phyloP scores from a whole-genome alignment of 495 filamentous ascomycete genomes.

The Penicillium pulvis region DNA sequence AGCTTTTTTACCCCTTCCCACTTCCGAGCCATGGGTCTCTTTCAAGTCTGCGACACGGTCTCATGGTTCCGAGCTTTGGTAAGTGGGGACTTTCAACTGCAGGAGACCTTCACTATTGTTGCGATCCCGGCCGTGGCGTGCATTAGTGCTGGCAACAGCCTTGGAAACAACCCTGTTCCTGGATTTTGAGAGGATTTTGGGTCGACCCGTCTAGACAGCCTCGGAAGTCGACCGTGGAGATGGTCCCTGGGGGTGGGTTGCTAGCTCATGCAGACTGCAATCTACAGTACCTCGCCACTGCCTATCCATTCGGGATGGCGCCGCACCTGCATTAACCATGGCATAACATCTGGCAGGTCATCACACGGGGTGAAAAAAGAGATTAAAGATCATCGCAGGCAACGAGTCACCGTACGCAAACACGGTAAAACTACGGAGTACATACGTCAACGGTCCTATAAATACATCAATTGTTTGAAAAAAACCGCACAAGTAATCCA shows the following conservation, averaged over 20 bases:
- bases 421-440: neutral
- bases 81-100: conserved; percentile 13
- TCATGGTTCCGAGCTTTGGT: neutral
- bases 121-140: conserved; percentile 17
- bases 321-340: neutral
- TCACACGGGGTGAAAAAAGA: neutral
- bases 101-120: conserved; percentile 18
- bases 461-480: neutral
- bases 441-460: conserved; percentile 1
- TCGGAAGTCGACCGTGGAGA: conserved; percentile 2
- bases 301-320: conserved; percentile 6
- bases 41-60: neutral
- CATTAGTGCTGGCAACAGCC: conserved; percentile 15
- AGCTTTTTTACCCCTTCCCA: neutral
- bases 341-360: neutral
- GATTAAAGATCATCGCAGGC: neutral
- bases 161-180: conserved; percentile 1
- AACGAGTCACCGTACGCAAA: neutral
- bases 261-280: conserved; percentile 1
- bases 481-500: neutral
- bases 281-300: neutral
- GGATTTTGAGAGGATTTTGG: conserved; percentile 1
- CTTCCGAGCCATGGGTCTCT: neutral
- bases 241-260: conserved; percentile 5
- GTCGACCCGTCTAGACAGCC: neutral